These are phyloP conservation scores for Stentor roeselii DNA, from an alignment of 73 alveolate species.

Conservation along the genomic window DNA sequence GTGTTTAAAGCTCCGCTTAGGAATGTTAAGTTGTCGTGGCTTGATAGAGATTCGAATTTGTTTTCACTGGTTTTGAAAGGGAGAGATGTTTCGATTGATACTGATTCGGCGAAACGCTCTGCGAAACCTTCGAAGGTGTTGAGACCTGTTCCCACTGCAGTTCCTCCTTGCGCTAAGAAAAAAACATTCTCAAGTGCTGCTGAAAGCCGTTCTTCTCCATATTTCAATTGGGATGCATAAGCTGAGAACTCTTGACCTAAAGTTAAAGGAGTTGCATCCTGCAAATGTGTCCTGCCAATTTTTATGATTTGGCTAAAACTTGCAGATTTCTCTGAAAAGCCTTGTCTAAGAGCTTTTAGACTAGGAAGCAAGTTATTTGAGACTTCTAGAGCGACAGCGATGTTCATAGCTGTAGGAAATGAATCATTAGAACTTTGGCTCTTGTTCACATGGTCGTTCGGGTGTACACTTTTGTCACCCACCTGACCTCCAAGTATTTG, in stretches of 20 bases:
- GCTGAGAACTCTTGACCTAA: constrained; percentile 98
- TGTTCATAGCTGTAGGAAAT: constrained; percentile 98
- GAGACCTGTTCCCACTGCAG: constrained; percentile 99
- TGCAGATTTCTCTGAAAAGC: constrained; percentile 78
- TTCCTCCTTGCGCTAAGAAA: constrained; percentile 97
- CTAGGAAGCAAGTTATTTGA: constrained; percentile 52
- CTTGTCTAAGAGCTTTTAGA: constrained; percentile 58
- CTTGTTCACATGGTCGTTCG: constrained; percentile 97
- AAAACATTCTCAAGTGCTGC: constrained; percentile 70
- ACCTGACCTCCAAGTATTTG: constrained; percentile 89
- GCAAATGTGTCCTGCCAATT: constrained; percentile 99
- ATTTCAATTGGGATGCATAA: constrained; percentile 80
- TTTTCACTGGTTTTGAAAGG: constrained; percentile 80
- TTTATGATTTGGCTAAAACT: constrained; percentile 90
- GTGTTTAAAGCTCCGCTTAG: constrained; percentile 90
- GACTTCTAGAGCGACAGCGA: constrained; percentile 90
- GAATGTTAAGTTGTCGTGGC: constrained; percentile 94
- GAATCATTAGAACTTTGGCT: constrained; percentile 96
- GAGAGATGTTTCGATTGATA: constrained; percentile 87
- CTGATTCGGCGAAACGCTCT: constrained; percentile 68
- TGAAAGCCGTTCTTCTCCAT: constrained; percentile 74
- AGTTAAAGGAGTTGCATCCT: constrained; percentile 99
- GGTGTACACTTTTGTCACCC: constrained; percentile 94
- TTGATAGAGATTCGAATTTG: constrained; percentile 92
- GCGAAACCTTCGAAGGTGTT: constrained; percentile 92